Conservation (phyloP, 1,139 yeast species). For the Scheffersomyces insectosa region DNA sequence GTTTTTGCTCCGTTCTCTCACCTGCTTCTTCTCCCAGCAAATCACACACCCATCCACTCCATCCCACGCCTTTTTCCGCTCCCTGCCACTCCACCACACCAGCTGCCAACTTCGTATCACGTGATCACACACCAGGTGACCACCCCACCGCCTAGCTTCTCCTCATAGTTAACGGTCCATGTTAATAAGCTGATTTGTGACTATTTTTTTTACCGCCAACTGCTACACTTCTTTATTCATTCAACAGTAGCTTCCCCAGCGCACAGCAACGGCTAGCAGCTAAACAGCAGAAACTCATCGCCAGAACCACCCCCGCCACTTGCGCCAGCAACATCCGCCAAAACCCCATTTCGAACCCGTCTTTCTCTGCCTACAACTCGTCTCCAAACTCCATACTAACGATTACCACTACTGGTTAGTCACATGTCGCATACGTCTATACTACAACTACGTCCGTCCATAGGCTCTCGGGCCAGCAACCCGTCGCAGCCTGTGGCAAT, state of each 20-base stretch:
- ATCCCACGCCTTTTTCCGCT: neutral
- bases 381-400: no score
- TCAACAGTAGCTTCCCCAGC: no score
- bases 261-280: no score
- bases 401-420: neutral
- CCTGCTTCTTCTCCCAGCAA: neutral
- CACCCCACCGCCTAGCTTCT: neutral
- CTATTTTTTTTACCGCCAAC: no score
- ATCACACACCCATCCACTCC: neutral
- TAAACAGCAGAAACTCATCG: no score
- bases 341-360: no score
- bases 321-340: no score
- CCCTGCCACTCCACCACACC: neutral
- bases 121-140: neutral
- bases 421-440: neutral
- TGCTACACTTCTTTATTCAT: no score
- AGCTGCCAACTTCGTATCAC: neutral
- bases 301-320: no score
- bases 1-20: neutral
- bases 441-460: neutral
- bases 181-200: no score
- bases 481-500: conserved; percentile 19
- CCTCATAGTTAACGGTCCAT: no score
- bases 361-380: no score
- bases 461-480: neutral